Percentiles rank a stretch among this genome's conserved stretches.
Conservation (phyloP, 345 rosid genomes). For the Noccaea bulbosa region DNA sequence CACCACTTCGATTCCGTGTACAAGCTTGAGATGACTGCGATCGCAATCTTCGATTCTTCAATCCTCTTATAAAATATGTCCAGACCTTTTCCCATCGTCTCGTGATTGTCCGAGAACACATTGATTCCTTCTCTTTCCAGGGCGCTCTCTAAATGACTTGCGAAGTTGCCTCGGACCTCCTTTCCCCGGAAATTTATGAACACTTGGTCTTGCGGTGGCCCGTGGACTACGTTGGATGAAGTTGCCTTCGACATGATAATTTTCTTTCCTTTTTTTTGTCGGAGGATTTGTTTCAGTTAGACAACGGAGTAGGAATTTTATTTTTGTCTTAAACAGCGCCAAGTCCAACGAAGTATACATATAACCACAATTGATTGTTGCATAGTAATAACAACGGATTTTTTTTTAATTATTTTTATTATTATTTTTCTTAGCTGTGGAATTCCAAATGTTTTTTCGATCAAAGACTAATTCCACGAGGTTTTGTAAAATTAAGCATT, state of each 20-base stretch:
- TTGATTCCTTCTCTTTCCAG: background rate
- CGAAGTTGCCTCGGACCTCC: conserved; percentile 24
- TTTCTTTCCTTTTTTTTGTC: background rate
- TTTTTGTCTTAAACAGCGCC: background rate
- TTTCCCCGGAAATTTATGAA: conserved; percentile 41
- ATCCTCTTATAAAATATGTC: background rate
- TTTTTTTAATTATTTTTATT: background rate
- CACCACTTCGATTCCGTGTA: background rate
- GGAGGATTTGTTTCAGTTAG: background rate
- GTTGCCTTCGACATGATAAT: conserved; percentile 1
- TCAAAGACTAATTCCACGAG: no score
- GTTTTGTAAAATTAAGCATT: no score
- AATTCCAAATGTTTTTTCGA: no score
- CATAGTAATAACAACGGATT: background rate
- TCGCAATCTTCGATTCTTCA: conserved; percentile 21
- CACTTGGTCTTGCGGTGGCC: conserved; percentile 17
- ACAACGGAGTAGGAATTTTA: background rate
- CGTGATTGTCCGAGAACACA: conserved; percentile 24
- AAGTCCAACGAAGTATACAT: background rate
- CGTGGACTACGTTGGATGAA: background rate
- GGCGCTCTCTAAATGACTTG: conserved; percentile 23
- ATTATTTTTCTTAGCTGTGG: background rate
- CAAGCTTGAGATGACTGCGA: conserved; percentile 33
- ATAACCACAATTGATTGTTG: conserved; percentile 1
- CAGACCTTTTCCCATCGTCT: conserved; percentile 5